phyloP scores from a whole-genome alignment of 805 yeast species.

The Ogataea minuta region DNA sequence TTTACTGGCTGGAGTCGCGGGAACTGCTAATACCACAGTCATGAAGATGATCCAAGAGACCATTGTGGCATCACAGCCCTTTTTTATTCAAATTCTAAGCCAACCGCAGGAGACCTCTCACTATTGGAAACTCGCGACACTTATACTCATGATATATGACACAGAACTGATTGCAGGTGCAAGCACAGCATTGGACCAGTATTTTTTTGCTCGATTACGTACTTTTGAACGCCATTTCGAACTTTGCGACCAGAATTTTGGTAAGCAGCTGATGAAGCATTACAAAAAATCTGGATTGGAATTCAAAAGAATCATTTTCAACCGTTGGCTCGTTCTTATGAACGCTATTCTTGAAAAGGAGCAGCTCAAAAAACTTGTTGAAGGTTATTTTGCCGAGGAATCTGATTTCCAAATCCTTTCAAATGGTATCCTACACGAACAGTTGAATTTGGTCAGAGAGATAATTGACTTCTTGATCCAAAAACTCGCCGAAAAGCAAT shows the following conservation, averaged over 20 bases:
- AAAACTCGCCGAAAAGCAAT: not conserved
- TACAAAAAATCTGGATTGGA: conserved; percentile 15
- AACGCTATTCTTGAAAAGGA: conserved; percentile 33
- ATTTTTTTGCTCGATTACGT: conserved; percentile 39
- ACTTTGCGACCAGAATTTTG: conserved; percentile 14
- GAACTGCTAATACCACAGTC: conserved; percentile 30
- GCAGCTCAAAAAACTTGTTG: conserved; percentile 32
- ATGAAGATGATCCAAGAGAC: conserved; percentile 10
- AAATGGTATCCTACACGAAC: conserved; percentile 49
- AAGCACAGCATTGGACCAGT: conserved; percentile 11
- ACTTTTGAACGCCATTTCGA: conserved; percentile 37
- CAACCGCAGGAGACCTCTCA: conserved; percentile 10
- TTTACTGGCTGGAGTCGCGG: conserved; percentile 32
- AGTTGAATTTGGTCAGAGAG: conserved; percentile 34
- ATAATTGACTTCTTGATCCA: conserved; percentile 17
- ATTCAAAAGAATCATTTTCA: conserved; percentile 32
- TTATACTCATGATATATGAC: conserved; percentile 48
- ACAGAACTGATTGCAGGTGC: conserved; percentile 18
- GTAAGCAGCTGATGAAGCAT: conserved; percentile 27
- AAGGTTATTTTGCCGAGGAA: conserved; percentile 27
- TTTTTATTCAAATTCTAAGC: conserved; percentile 26
- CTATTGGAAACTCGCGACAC: conserved; percentile 47
- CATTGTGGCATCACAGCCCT: conserved; percentile 16
- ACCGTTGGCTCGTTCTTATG: conserved; percentile 57
- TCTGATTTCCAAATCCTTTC: conserved; percentile 27